A percentile compares a stretch with the other conserved stretches of the same genome.
Conservation (phyloP, 2,329 filamentous ascomycete genomes). For the Alternaria postmessia region DNA sequence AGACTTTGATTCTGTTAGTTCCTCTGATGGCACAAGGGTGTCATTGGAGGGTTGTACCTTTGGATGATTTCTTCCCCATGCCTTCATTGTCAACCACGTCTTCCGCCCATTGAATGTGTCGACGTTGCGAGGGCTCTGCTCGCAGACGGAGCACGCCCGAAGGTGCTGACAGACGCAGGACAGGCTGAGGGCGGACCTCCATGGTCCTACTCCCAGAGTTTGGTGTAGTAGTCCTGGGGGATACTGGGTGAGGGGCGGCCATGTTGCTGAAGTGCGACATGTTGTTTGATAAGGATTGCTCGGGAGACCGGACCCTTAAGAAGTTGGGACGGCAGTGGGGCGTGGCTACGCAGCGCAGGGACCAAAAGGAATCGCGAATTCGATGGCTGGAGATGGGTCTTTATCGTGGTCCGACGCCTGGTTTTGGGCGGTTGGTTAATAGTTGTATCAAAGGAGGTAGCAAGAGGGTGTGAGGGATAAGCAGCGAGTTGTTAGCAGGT, state of each 20-base stretch:
- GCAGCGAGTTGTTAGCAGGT: constrained; percentile 27
- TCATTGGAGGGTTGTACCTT: constrained; percentile 66
- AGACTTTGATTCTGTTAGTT: constrained; percentile 67
- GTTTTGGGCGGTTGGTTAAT: constrained; percentile 9
- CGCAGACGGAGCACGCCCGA: constrained; percentile 53
- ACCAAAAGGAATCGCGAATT: constrained; percentile 21
- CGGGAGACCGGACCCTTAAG: constrained; percentile 68
- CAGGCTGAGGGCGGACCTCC: constrained; percentile 38
- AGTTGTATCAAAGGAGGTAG: constrained; percentile 16
- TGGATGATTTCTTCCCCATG: constrained; percentile 90
- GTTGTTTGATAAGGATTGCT: constrained; percentile 76
- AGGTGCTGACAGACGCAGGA: constrained; percentile 45
- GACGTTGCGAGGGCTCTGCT: constrained; percentile 53
- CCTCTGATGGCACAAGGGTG: not conserved
- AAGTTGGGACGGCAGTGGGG: constrained; percentile 19
- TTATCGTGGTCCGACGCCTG: constrained; percentile 10
- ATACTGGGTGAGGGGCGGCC: constrained; percentile 27
- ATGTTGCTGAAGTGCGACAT: constrained; percentile 60
- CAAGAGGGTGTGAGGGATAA: constrained; percentile 23
- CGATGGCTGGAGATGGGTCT: constrained; percentile 14
- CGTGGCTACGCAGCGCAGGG: constrained; percentile 25
- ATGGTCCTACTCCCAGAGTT: constrained; percentile 35
- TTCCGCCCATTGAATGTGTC: constrained; percentile 89
- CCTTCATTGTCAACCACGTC: constrained; percentile 96
- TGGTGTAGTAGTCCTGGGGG: constrained; percentile 32